Percentiles rank a stretch among this genome's conserved stretches.
These are phyloP conservation scores for Wickerhamomyces kurtzmanii DNA, from an alignment of 805 yeast species.

Conservation along the genomic window DNA sequence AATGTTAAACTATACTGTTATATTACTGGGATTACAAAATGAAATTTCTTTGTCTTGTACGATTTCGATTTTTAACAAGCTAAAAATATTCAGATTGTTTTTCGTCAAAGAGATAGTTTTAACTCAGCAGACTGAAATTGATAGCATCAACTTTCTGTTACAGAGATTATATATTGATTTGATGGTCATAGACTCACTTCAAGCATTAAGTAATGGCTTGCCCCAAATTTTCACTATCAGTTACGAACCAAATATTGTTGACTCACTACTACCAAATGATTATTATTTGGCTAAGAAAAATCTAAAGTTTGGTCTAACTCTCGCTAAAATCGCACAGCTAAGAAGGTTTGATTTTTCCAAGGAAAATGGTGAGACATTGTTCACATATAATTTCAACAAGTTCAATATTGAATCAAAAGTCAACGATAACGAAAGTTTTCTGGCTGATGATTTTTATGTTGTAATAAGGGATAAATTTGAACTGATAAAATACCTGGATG, in stretches of 20 bases:
- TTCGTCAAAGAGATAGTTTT: conserved; percentile 6
- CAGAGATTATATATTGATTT: conserved; percentile 38
- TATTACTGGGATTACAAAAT: conserved; percentile 50
- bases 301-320: conserved; percentile 14
- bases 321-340: conserved; percentile 10
- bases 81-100: conserved; percentile 33
- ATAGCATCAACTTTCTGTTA: conserved; percentile 15
- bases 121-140: conserved; percentile 10
- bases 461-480: conserved; percentile 26
- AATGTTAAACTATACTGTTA: conserved; percentile 42
- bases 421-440: not conserved
- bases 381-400: no score
- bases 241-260: conserved; percentile 8
- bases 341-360: not conserved
- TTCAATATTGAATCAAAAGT: not conserved
- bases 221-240: conserved; percentile 22
- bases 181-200: conserved; percentile 39
- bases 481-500: conserved; percentile 24
- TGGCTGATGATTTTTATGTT: conserved; percentile 14
- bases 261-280: conserved; percentile 8
- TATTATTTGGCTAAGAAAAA: conserved; percentile 12
- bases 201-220: conserved; percentile 41
- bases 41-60: conserved; percentile 48
- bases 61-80: conserved; percentile 47
- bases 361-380: no score